Evolutionary conservation across 345 rosid genomes (phyloP).

Genomic region (Acer negundo): DNA sequence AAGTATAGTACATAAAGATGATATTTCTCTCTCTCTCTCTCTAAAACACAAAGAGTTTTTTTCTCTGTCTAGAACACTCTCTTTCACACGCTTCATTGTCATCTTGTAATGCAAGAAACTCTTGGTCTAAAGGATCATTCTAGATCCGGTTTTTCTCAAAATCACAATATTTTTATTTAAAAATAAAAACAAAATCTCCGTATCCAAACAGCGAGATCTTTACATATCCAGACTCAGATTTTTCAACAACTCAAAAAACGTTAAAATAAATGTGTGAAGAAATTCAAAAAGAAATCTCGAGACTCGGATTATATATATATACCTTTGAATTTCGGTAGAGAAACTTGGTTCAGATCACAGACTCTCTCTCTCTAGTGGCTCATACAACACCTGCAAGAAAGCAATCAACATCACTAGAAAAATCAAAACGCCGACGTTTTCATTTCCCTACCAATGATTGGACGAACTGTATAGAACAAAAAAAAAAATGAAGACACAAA

Average conservation of each 20-base stretch:
- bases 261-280: neutral
- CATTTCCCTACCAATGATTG: neutral
- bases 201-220: constrained; percentile 11
- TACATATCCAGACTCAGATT: neutral
- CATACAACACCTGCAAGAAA: constrained; percentile 7
- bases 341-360: constrained; percentile 16
- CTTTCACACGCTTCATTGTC: constrained; percentile 10
- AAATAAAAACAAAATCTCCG: neutral
- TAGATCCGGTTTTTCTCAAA: constrained; percentile 9
- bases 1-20: neutral
- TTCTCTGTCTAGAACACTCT: constrained; percentile 16
- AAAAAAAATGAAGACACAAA: neutral
- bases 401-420: neutral
- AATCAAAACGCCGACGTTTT: constrained; percentile 5
- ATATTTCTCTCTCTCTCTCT: neutral
- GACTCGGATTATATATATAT: neutral
- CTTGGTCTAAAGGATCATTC: constrained; percentile 5
- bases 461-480: neutral
- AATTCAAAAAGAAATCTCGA: neutral
- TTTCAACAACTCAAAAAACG: neutral
- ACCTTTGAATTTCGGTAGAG: neutral
- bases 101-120: constrained; percentile 24
- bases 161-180: neutral
- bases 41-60: neutral
- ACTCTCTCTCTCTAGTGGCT: constrained; percentile 8